Base-by-base conservation (phyloP, 768 basidiomycete species). In the Boletus sp. region DNA sequence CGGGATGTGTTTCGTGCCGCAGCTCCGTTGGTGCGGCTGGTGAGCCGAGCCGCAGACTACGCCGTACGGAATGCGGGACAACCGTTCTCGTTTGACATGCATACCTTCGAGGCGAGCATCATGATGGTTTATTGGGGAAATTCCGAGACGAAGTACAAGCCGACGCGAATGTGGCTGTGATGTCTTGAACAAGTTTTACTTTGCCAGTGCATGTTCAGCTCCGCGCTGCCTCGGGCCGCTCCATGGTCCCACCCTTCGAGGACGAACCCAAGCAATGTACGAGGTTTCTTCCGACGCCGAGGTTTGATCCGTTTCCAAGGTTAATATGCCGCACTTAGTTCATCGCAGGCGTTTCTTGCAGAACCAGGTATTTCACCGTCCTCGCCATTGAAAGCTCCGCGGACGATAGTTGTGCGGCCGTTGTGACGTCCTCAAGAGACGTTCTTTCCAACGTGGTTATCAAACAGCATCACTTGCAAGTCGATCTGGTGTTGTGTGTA, bases 321-420 rank as follows among this genome's bases (percentile, higher is more conserved):
- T 8, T 35, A 27, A 43, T 14, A 38, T 23, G 3, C 5, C 1
- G 3, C 27, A 29, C 19, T 40, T n/a, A 37, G 39, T 39, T 43
- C 25, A 32, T 25, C 33, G 17, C 34, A 62, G 53, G 25, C 5
- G 0, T 29, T 14, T 34, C 33, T 27, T 8, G 11, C 34, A 27
- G 11, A 39, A 34, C 40, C 45, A 62, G 65, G 23, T 14, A 32
- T 21, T 84, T 90, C 64, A 88, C 82, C 1, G 83, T 90, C 14
- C 79, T 91, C 83, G 8, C 47, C 47, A 64, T 96, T 35, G 94
- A 97, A 70, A 86, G 87, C 2, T 94, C 92, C 13, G 93, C 93
- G 14, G 96, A 99, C 69, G 97, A 98, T 66, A 90, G 93, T 1
- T 96, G 93, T 62, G 92, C 87, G 15, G 88, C 95, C 1, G 77